Evolutionary conservation across 768 basidiomycete species (phyloP).

Genomic region (Termitomyces sp.): DNA sequence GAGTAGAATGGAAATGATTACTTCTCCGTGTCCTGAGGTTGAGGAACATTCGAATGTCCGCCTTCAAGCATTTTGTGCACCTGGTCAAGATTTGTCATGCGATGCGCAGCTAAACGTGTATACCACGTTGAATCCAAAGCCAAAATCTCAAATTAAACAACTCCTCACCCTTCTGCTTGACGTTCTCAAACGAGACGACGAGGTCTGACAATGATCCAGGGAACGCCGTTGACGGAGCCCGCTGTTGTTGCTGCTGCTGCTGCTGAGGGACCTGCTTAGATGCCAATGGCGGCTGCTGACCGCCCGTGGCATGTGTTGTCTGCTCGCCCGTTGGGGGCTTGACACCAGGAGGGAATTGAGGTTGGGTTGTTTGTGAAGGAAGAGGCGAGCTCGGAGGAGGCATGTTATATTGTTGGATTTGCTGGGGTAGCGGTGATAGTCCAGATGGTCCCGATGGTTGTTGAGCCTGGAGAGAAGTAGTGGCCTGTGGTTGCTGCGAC

Average conservation of each 20-base stretch:
- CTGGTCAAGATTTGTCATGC: conserved; percentile 84
- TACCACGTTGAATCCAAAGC: conserved; percentile 8
- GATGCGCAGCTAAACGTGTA: conserved; percentile 56
- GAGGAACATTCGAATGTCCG: conserved; percentile 85
- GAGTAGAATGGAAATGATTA: conserved; percentile 29
- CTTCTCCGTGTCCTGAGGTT: conserved; percentile 96
- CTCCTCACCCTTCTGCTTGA: conserved; percentile 88
- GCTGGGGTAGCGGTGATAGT: conserved; percentile 43
- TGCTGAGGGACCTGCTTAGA: conserved; percentile 42
- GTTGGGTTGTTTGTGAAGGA: conserved; percentile 50
- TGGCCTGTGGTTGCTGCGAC: conserved; percentile 35
- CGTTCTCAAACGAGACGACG: conserved; percentile 91
- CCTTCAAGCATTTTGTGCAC: conserved; percentile 93
- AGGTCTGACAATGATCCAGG: conserved; percentile 89
- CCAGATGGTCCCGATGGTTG: conserved; percentile 29
- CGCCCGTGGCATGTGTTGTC: conserved; percentile 35
- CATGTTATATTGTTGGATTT: conserved; percentile 34
- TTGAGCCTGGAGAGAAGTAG: conserved; percentile 24
- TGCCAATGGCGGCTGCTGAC: conserved; percentile 55
- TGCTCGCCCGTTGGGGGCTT: conserved; percentile 52
- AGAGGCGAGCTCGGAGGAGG: conserved; percentile 29
- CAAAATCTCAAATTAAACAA: background rate
- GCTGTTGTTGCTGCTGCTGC: conserved; percentile 31
- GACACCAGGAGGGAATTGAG: conserved; percentile 70
- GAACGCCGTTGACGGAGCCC: conserved; percentile 50